Evolutionary conservation across 1,284 basidiomycete species (phyloP).

Genomic region (Mycena citricolor): DNA sequence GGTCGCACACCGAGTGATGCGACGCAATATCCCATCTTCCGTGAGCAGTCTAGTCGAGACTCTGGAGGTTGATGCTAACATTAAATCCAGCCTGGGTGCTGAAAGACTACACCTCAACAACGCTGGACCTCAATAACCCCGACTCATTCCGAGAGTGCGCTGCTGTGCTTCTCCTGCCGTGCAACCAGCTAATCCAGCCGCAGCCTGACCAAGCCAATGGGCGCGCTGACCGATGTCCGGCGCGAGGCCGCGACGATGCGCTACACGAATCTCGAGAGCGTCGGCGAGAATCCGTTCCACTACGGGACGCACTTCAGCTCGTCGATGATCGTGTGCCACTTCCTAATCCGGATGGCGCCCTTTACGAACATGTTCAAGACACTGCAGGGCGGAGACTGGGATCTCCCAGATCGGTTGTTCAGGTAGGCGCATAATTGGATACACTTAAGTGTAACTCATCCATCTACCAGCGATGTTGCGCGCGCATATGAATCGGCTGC

Average conservation of each 20-base stretch:
- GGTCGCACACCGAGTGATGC: conserved; percentile 92
- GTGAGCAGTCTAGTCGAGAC: conserved; percentile 41
- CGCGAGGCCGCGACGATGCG: conserved; percentile 72
- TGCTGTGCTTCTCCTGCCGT: neutral
- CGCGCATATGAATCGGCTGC: conserved; percentile 87
- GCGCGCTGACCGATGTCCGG: conserved; percentile 77
- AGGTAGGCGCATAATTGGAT: conserved; percentile 43
- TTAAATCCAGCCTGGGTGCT: conserved; percentile 77
- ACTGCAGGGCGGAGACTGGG: conserved; percentile 91
- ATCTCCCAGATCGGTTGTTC: conserved; percentile 93
- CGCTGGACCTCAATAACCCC: conserved; percentile 67
- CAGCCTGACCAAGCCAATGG: conserved; percentile 87
- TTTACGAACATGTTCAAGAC: conserved; percentile 94
- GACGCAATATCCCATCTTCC: conserved; percentile 94
- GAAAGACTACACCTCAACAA: conserved; percentile 79
- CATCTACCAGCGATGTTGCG: conserved; percentile 57
- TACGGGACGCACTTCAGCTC: conserved; percentile 96
- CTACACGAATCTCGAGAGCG: conserved; percentile 77
- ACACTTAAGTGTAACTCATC: conserved; percentile 12
- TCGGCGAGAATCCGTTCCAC: conserved; percentile 86
- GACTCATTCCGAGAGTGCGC: conserved; percentile 78
- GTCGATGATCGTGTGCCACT: conserved; percentile 96
- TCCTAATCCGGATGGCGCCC: conserved; percentile 86
- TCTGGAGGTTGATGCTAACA: conserved; percentile 14
- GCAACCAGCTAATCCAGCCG: conserved; percentile 15